phyloP scores from a whole-genome alignment of 1,284 basidiomycete genomes.

The Ustilago xerochloae region DNA sequence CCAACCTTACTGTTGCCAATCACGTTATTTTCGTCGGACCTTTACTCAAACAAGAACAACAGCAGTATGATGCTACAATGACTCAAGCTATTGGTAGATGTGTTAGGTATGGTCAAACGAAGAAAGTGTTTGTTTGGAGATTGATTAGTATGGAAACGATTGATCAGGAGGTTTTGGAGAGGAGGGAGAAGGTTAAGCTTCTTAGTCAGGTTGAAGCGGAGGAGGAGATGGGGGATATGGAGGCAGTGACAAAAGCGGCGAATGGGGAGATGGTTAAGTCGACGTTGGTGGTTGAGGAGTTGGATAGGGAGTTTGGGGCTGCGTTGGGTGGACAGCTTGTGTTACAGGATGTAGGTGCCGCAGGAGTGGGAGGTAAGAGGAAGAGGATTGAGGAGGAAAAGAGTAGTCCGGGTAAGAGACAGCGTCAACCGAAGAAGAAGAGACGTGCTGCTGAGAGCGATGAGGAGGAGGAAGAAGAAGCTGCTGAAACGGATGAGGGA shows the following conservation, averaged over 20 bases:
- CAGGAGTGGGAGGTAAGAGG: constrained; percentile 1
- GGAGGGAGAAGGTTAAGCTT: constrained; percentile 29
- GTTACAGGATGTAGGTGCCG: constrained; percentile 52
- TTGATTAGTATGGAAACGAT: constrained; percentile 51
- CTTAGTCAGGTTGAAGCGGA: not conserved
- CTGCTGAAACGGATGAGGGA: too few species aligned
- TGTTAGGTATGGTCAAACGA: constrained; percentile 53
- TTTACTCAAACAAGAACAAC: constrained; percentile 77
- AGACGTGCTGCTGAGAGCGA: constrained; percentile 7
- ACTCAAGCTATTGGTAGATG: constrained; percentile 56
- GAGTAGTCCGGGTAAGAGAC: not conserved
- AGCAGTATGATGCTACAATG: constrained; percentile 57
- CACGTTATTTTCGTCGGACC: constrained; percentile 95
- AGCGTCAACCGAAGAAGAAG: constrained; percentile 1
- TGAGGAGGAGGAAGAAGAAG: constrained; percentile 28
- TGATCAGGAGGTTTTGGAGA: constrained; percentile 52
- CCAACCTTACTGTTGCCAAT: constrained; percentile 89
- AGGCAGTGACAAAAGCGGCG: not conserved
- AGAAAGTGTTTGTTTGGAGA: constrained; percentile 53
- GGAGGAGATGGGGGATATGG: not conserved
- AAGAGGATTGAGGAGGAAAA: constrained; percentile 1
- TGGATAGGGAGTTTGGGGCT: constrained; percentile 73
- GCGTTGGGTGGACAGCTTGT: constrained; percentile 70
- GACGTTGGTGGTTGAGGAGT: constrained; percentile 67
- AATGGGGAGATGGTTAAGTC: constrained; percentile 34